Evolutionary conservation across 495 filamentous ascomycete species (phyloP).

Genomic region (Podospora tetraspora): DNA sequence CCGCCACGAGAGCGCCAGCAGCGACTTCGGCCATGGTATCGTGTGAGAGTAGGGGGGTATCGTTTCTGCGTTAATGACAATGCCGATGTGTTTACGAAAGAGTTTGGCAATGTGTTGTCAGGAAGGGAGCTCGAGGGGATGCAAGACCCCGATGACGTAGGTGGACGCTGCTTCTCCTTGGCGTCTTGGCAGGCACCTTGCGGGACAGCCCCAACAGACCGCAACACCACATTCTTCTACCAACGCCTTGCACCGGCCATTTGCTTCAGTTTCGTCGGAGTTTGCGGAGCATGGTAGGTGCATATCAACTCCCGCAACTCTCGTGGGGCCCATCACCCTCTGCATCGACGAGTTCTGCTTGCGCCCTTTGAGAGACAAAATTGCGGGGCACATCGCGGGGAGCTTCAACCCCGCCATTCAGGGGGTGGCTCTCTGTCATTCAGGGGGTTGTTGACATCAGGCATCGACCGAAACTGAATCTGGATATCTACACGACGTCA

Average conservation of each 20-base stretch:
- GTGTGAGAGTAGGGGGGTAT: no score
- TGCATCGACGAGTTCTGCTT: neutral
- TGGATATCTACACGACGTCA: neutral
- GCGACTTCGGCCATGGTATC: slow-evolving; percentile 37
- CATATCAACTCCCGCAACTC: no score
- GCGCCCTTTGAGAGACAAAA: neutral
- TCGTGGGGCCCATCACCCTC: no score
- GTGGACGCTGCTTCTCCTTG: neutral
- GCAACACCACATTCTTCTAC: no score
- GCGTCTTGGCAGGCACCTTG: neutral
- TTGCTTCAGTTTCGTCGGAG: no score
- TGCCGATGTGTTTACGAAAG: neutral
- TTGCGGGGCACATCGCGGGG: no score
- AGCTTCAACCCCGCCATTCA: neutral
- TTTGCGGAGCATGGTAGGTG: no score
- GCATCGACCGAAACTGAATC: no score
- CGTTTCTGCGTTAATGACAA: neutral
- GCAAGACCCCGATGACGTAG: no score
- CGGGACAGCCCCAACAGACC: no score
- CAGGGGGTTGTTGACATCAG: neutral
- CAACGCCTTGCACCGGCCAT: no score
- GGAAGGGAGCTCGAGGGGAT: neutral
- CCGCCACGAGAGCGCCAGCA: slow-evolving; percentile 37
- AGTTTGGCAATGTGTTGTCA: neutral
- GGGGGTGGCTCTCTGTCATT: neutral